Base-by-base conservation (phyloP, 306 rosid species). In the Cucumis sativus region DNA sequence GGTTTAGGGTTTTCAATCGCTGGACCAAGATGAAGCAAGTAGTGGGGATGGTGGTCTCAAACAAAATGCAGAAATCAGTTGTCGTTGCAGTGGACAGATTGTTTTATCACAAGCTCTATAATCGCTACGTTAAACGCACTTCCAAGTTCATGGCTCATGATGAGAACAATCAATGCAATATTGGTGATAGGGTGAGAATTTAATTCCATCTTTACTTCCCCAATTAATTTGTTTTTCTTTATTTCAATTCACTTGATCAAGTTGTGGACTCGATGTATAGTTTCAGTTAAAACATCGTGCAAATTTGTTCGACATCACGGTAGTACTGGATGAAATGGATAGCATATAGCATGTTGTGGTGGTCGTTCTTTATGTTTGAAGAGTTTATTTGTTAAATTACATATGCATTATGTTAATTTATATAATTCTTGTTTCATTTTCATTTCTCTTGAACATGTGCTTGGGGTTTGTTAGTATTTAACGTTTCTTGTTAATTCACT, bases 11-110 rank as follows among this genome's bases (percentile, higher is more conserved):
- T 55, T 75, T 75, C 35, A 14, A 39, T 33, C 23, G n/a, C 0
- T 17, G 76, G 59, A 60, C 57, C 15, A 20, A 82, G 85, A 94
- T 94, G 98, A 94, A 91, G 94, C 86, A 83, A 61, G 94, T 94
- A 56, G 88, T 93, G 60, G 98, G 97, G 28, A 90, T 80, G 87
- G 98, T 94, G 78, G 91, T 94, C 25, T 94, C 98, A 9, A 94
- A 94, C 88, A 94, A 94, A 85, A 94, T 94, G 98, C 97, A 94
- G 89, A 91, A 94, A 47, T 91, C 98, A 6, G 98, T 91, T 84
- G 96, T 91, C 74, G 98, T 94, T 43, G 97, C 94, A 8, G 98
- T 94, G 72, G 94, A 94, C 35, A 87, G 97, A 75, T 80, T 94
- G 9, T 91, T 89, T 85, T 79, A 83, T 77, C 80, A 90, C 88